A percentile compares a stretch with the other conserved stretches of the same genome.
Conservation (phyloP, 371 early-diverging fungal genomes). For the Parasitella parasitica region DNA sequence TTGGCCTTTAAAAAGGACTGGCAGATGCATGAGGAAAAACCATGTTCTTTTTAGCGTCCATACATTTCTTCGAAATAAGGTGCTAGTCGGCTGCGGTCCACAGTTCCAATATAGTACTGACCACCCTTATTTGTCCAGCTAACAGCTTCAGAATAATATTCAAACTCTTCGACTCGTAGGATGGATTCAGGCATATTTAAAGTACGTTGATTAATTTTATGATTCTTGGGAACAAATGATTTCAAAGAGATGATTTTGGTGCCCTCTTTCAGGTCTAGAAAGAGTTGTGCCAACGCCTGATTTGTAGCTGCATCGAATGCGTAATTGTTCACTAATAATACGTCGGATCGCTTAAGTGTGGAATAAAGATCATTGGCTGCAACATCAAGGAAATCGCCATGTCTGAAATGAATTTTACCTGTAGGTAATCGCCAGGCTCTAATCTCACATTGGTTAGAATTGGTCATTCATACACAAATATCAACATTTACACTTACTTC, state of each 20-base stretch:
- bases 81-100: slow-evolving; percentile 69
- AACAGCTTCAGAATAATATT: slow-evolving; percentile 82
- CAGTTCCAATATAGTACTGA: slow-evolving; percentile 82
- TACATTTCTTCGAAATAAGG: slow-evolving; percentile 58
- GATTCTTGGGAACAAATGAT: slow-evolving; percentile 79
- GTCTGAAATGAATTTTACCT: slow-evolving; percentile 65
- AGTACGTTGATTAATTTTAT: slow-evolving; percentile 76
- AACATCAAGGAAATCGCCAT: slow-evolving; percentile 75
- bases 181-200: slow-evolving; percentile 85
- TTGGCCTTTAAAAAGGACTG: neutral
- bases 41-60: slow-evolving; percentile 6
- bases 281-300: slow-evolving; percentile 76
- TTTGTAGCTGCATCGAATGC: slow-evolving; percentile 87
- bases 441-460: neutral
- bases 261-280: slow-evolving; percentile 90
- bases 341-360: slow-evolving; percentile 81
- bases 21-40: too few species aligned
- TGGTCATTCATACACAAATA: neutral
- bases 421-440: slow-evolving; percentile 67
- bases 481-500: slow-evolving; percentile 47
- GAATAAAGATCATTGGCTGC: slow-evolving; percentile 56
- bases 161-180: slow-evolving; percentile 70
- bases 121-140: slow-evolving; percentile 94
- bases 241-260: slow-evolving; percentile 80
- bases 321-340: slow-evolving; percentile 93